Base-by-base conservation (phyloP, 148 eudicot species). In the Cornus kousa region DNA sequence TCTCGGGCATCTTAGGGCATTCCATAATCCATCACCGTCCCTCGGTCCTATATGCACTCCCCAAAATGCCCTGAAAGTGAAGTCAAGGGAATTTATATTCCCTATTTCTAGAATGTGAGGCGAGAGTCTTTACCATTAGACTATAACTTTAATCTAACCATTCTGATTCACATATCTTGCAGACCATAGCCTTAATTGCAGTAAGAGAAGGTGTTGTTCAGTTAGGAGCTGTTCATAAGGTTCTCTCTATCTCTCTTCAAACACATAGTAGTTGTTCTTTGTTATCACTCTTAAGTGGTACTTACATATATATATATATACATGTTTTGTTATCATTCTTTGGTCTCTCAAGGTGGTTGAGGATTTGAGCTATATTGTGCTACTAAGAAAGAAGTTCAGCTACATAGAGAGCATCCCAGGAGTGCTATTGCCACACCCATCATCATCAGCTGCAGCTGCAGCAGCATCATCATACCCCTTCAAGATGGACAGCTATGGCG, bases 391-490 rank as follows among this genome's bases (percentile, higher is more conserved):
- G 87, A 93, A 96, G 84, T 87, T 93, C 68, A 81, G 91, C 85
- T 91, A 89, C 88, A 96, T 96, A 3, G 99, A 94, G 74, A 96
- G 94, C 91, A 96, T 96, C 37, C 99, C 99, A 7, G 99, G 99
- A 10, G 99, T 93, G 6, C 87, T 96, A 17, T 72, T 96, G 50
- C 99, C 99, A 75, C 99, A 96, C 82, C 99, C 99, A 71, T 93
- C 99, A 35, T 89, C 95, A 43, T 43, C 99, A 71, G 91, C 99
- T 31, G 88, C 95, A 13, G 71, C 95, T 10, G 91, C 99, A 35
- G 88, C 95, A 13, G 71, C 95, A 13, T 71, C 94, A 46, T 81
- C 95, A 0, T 91, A 85, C 83, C 98, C 97, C 22, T 85, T 59
- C 82, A 83, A 82, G 79, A 35, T 75, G 4, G 90, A 82, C 17